Conservation (phyloP, 306 rosid genomes). For the Mimosa pudica region DNA sequence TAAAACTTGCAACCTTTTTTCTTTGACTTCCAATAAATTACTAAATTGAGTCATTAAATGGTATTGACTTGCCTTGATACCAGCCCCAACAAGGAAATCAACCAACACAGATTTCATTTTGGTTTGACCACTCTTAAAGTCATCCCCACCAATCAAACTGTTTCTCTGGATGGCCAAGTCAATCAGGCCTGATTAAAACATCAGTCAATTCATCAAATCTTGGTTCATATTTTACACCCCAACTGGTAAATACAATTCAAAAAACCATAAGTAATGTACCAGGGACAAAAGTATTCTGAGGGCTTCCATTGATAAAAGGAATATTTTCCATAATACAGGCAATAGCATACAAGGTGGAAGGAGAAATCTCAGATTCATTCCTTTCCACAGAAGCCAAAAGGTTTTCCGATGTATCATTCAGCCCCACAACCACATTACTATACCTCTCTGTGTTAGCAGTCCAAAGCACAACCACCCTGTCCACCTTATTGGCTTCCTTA, state of each 20-base stretch:
- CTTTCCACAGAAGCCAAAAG: conserved; percentile 79
- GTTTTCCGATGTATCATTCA: conserved; percentile 79
- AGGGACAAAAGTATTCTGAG: conserved; percentile 97
- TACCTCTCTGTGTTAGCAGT: conserved; percentile 99
- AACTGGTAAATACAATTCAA: background rate
- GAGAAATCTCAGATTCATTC: conserved; percentile 94
- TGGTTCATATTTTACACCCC: background rate
- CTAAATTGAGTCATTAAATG: background rate
- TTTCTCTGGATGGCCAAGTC: conserved; percentile 83
- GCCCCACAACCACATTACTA: conserved; percentile 79
- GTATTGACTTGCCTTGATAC: conserved; percentile 69
- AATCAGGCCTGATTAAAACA: conserved; percentile 60
- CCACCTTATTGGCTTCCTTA: conserved; percentile 81
- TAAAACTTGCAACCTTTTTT: background rate
- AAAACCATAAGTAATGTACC: conserved; percentile 44
- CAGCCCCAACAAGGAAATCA: conserved; percentile 98
- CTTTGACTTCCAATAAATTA: background rate
- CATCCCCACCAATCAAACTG: conserved; percentile 95
- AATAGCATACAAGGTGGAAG: conserved; percentile 85
- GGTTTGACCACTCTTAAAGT: conserved; percentile 98
- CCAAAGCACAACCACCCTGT: conserved; percentile 94
- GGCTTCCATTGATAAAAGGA: conserved; percentile 98
- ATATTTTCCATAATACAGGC: conserved; percentile 85
- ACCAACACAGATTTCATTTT: conserved; percentile 97
- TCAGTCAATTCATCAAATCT: conserved; percentile 14